Percentiles rank a stretch among this genome's conserved stretches.
Evolutionary conservation across 306 rosid species (phyloP).

Genomic region (Arachis stenosperma): DNA sequence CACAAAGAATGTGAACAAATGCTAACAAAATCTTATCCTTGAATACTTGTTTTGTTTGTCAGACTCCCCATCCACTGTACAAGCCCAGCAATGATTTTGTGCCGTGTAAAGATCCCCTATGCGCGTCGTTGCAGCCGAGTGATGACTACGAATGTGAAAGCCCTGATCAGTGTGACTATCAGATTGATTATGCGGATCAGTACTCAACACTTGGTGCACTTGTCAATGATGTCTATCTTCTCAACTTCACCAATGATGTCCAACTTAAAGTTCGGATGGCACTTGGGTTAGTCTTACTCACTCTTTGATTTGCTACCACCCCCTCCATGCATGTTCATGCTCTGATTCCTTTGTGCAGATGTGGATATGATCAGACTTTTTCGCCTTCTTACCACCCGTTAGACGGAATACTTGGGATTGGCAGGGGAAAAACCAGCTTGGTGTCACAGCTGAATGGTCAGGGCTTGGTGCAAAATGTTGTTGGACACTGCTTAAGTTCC

Average conservation of each 20-base stretch:
- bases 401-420: conserved; percentile 94
- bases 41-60: conserved; percentile 36
- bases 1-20: conserved; percentile 22
- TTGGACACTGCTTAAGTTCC: conserved; percentile 85
- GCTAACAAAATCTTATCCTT: conserved; percentile 1
- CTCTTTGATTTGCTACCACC: background rate
- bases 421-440: conserved; percentile 79
- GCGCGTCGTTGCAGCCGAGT: conserved; percentile 63
- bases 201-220: conserved; percentile 85
- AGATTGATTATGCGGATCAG: conserved; percentile 82
- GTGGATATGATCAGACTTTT: conserved; percentile 81
- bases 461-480: conserved; percentile 66
- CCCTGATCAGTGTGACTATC: conserved; percentile 85
- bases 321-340: background rate
- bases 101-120: conserved; percentile 69
- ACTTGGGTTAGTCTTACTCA: conserved; percentile 66
- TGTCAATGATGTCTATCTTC: conserved; percentile 63
- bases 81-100: conserved; percentile 76
- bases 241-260: conserved; percentile 68
- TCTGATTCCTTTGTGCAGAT: conserved; percentile 51
- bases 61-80: conserved; percentile 86
- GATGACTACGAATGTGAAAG: conserved; percentile 56
- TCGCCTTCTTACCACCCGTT: conserved; percentile 67
- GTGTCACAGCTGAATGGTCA: conserved; percentile 75
- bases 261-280: conserved; percentile 67